A percentile compares a stretch with the other conserved stretches of the same genome.
Conservation (phyloP, 2,329 filamentous ascomycete species). For the Diaporthe australafricana region DNA sequence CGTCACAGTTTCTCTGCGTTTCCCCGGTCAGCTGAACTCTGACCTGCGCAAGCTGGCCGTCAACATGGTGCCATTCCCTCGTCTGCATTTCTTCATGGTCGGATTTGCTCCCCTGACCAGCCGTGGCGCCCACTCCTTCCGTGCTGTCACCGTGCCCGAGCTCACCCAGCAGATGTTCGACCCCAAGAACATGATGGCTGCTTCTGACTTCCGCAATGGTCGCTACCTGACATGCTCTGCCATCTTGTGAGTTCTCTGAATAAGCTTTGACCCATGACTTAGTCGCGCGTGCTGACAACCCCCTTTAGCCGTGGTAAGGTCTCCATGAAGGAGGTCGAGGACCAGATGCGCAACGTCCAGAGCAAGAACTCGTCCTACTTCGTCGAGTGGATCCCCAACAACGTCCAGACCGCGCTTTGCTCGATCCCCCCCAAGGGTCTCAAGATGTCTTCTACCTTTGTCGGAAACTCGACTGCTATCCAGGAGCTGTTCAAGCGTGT, state of each 20-base stretch:
- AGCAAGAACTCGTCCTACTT: slow-evolving; percentile 99
- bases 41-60: slow-evolving; percentile 99
- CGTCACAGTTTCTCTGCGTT: slow-evolving; percentile 97
- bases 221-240: slow-evolving; percentile 99
- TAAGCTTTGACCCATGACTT: not conserved
- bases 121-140: slow-evolving; percentile 88
- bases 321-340: slow-evolving; percentile 99
- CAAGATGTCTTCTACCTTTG: slow-evolving; percentile 99
- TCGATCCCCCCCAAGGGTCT: slow-evolving; percentile 97
- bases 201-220: slow-evolving; percentile 99
- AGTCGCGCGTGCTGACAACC: slow-evolving; percentile 44
- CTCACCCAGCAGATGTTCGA: slow-evolving; percentile 99
- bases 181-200: slow-evolving; percentile 99
- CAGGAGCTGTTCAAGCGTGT: slow-evolving; percentile 99
- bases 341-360: slow-evolving; percentile 99
- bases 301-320: slow-evolving; percentile 88
- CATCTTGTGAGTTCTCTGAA: slow-evolving; percentile 80
- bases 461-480: slow-evolving; percentile 99
- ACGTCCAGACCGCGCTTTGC: slow-evolving; percentile 99
- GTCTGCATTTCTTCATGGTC: slow-evolving; percentile 99
- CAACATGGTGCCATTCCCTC: slow-evolving; percentile 99
- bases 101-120: slow-evolving; percentile 98
- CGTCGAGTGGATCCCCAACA: slow-evolving; percentile 99
- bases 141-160: slow-evolving; percentile 96
- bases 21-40: slow-evolving; percentile 99